Percentiles rank a stretch among this genome's conserved stretches.
Evolutionary conservation across 805 yeast genomes (phyloP).

Genomic region (Candida germanica): DNA sequence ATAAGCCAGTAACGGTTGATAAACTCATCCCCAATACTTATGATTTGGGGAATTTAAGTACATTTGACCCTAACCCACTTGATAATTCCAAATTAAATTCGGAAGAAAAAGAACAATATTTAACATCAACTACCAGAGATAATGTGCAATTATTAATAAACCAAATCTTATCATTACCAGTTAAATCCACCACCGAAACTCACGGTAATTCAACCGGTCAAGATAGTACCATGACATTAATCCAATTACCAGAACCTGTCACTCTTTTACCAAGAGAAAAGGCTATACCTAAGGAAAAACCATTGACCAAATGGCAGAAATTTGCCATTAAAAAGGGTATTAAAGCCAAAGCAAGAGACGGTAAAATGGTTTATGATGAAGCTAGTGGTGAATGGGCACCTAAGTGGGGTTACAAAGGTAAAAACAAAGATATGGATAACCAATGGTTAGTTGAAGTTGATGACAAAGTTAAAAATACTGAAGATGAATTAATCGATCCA

Average conservation of each 20-base stretch:
- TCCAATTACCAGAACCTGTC: slow-evolving; percentile 79
- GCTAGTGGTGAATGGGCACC: slow-evolving; percentile 93
- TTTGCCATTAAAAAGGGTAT: slow-evolving; percentile 97
- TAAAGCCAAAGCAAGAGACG: slow-evolving; percentile 82
- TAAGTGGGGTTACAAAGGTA: slow-evolving; percentile 97
- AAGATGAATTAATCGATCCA: slow-evolving; percentile 75
- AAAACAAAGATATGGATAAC: slow-evolving; percentile 77
- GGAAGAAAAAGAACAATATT: slow-evolving; percentile 56
- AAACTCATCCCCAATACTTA: slow-evolving; percentile 85
- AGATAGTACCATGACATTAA: slow-evolving; percentile 74
- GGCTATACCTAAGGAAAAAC: slow-evolving; percentile 88
- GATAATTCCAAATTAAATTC: slow-evolving; percentile 59
- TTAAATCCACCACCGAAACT: slow-evolving; percentile 80
- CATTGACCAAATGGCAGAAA: slow-evolving; percentile 93
- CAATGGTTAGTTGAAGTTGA: slow-evolving; percentile 97
- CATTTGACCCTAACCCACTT: slow-evolving; percentile 85
- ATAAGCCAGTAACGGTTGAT: slow-evolving; percentile 80
- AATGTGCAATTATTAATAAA: slow-evolving; percentile 88
- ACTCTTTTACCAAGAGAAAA: slow-evolving; percentile 91
- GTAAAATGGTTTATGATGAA: slow-evolving; percentile 88
- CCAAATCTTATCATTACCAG: slow-evolving; percentile 86
- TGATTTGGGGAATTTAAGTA: slow-evolving; percentile 88
- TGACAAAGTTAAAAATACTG: slow-evolving; percentile 55
- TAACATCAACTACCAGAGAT: slow-evolving; percentile 74
- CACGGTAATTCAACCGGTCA: slow-evolving; percentile 56